Evolutionary conservation across 768 basidiomycete species (phyloP).

Genomic region (Suillus subluteus): DNA sequence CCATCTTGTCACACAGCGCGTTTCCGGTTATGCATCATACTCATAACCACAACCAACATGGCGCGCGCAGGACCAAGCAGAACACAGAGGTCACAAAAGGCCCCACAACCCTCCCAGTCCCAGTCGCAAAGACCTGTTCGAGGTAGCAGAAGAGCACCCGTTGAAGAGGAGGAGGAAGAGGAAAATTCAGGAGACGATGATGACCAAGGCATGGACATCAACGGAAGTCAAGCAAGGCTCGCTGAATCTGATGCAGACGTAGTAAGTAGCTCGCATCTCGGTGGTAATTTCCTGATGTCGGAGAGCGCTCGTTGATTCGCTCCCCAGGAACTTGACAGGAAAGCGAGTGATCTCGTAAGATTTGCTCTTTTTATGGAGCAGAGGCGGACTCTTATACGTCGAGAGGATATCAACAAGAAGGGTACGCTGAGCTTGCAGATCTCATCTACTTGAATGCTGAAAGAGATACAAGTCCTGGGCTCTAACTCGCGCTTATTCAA

Average conservation of each 20-base stretch:
- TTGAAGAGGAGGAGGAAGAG: constrained; percentile 40
- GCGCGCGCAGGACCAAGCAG: constrained; percentile 37
- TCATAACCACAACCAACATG: constrained; percentile 23
- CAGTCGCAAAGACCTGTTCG: constrained; percentile 41
- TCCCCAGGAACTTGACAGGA: constrained; percentile 63
- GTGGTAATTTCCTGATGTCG: neutral
- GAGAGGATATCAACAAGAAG: constrained; percentile 90
- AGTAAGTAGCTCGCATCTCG: constrained; percentile 14
- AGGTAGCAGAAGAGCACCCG: constrained; percentile 23
- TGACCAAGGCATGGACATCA: constrained; percentile 36
- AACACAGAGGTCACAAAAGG: constrained; percentile 42
- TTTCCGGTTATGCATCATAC: constrained; percentile 9
- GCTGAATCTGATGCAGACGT: constrained; percentile 21
- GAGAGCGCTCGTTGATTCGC: neutral
- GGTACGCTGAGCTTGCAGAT: constrained; percentile 41
- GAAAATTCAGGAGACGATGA: constrained; percentile 31
- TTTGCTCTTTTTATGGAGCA: constrained; percentile 84
- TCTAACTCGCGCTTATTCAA: constrained; percentile 61
- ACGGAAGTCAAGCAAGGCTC: constrained; percentile 33
- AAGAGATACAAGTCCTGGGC: constrained; percentile 47
- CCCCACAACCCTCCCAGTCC: constrained; percentile 41
- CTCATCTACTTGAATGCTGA: neutral
- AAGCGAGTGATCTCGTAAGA: constrained; percentile 74
- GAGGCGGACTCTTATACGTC: constrained; percentile 61
- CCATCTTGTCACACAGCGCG: neutral